Evolutionary conservation across 148 eudicot species (phyloP).

Genomic region (Cornus controversa): DNA sequence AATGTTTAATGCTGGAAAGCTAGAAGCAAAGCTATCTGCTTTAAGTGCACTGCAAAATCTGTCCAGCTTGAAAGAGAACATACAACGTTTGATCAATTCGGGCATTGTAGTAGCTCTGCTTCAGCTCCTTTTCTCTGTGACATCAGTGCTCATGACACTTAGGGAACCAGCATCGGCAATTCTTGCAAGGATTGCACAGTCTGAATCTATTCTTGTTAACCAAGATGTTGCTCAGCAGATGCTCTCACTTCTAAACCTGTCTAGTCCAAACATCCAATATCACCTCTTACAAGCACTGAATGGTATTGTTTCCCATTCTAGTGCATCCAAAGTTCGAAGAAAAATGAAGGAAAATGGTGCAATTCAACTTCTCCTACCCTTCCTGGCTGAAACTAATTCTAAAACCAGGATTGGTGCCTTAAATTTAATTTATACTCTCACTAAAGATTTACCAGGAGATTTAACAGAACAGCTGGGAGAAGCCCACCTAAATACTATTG

Average conservation of each 20-base stretch:
- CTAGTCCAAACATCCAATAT: conserved; percentile 55
- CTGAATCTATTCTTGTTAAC: conserved; percentile 54
- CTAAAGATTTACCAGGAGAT: conserved; percentile 45
- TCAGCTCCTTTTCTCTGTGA: conserved; percentile 89
- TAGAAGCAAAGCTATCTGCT: conserved; percentile 76
- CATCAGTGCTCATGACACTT: conserved; percentile 83
- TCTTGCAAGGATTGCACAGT: conserved; percentile 60
- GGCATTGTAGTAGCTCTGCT: conserved; percentile 73
- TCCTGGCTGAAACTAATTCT: conserved; percentile 43
- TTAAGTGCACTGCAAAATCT: conserved; percentile 67
- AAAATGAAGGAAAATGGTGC: conserved; percentile 67
- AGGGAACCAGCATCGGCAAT: conserved; percentile 83
- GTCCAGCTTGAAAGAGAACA: conserved; percentile 51
- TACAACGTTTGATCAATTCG: conserved; percentile 41
- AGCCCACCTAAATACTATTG: conserved; percentile 36
- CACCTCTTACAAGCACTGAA: conserved; percentile 68
- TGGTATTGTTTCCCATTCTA: conserved; percentile 49
- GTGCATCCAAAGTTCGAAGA: conserved; percentile 45
- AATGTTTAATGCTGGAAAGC: conserved; percentile 82
- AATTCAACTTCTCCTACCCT: conserved; percentile 63
- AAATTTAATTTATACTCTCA: conserved; percentile 49
- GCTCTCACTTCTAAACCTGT: conserved; percentile 70
- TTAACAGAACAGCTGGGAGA: conserved; percentile 46
- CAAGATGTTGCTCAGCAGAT: conserved; percentile 73
- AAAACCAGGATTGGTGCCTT: conserved; percentile 53